A percentile compares a stretch with the other conserved stretches of the same genome.
phyloP scores from a whole-genome alignment of 129 eudicot genomes.

The Ambrosia artemisiifolia region DNA sequence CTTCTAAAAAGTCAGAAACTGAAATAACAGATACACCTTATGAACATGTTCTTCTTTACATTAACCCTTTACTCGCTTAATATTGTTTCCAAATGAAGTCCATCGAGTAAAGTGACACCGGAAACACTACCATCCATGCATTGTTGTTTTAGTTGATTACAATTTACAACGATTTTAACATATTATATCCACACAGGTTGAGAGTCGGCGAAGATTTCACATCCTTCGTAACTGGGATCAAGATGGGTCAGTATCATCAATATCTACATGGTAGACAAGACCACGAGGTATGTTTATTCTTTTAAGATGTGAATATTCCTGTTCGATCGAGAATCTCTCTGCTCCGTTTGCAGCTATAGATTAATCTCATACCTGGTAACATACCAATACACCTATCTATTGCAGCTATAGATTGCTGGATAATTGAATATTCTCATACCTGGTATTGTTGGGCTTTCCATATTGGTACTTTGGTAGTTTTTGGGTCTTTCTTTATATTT shows the following conservation, averaged over 20 bases:
- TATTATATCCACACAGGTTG: constrained; percentile 58
- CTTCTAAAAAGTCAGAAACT: neutral
- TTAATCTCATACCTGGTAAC: no score
- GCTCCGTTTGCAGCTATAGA: no score
- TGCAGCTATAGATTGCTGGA: no score
- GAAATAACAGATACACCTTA: neutral
- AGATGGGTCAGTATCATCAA: constrained; percentile 79
- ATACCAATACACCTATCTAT: no score
- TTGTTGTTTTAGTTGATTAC: no score
- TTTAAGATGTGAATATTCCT: no score
- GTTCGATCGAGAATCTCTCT: no score
- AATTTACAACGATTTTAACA: constrained; percentile 2
- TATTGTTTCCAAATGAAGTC: neutral
- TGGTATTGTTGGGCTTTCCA: neutral
- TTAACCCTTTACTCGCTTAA: neutral
- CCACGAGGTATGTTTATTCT: no score
- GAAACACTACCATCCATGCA: neutral
- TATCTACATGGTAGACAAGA: no score
- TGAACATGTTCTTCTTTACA: neutral
- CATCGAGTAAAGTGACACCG: neutral
- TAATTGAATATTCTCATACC: no score
- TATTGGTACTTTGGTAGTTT: neutral
- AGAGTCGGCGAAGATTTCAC: constrained; percentile 88
- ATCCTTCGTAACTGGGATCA: constrained; percentile 88
- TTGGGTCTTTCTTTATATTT: neutral